phyloP scores from a whole-genome alignment of 2,329 filamentous ascomycete genomes.

The Diatrype stigma region DNA sequence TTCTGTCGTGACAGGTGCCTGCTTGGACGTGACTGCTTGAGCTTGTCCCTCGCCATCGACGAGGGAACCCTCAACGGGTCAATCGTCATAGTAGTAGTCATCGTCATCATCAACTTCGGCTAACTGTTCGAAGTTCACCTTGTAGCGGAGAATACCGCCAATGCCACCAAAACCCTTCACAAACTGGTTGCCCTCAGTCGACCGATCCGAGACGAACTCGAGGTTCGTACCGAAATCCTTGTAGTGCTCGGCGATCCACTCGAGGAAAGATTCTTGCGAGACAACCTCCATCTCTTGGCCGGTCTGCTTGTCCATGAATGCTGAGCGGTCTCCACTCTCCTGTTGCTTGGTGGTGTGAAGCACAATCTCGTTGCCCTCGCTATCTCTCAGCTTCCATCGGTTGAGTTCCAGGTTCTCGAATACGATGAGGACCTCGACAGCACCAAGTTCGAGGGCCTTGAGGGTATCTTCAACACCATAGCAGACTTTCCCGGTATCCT shows the following conservation, averaged over 20 bases:
- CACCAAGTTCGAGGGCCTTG: constrained; percentile 93
- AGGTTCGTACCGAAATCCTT: constrained; percentile 94
- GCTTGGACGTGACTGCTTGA: constrained; percentile 51
- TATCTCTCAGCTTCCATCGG: constrained; percentile 83
- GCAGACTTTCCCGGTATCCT: constrained; percentile 94
- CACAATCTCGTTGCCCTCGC: constrained; percentile 65
- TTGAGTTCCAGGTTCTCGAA: constrained; percentile 97
- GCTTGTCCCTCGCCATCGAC: constrained; percentile 78
- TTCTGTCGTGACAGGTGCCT: constrained; percentile 34
- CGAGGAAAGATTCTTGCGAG: constrained; percentile 87
- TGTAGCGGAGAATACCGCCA: constrained; percentile 94
- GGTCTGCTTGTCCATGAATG: constrained; percentile 93
- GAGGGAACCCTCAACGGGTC: constrained; percentile 64
- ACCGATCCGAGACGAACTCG: constrained; percentile 96
- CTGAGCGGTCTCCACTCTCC: constrained; percentile 68
- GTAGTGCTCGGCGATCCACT: constrained; percentile 98
- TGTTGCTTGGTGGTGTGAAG: constrained; percentile 86
- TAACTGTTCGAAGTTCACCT: constrained; percentile 99
- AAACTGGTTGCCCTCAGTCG: constrained; percentile 98
- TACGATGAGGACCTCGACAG: constrained; percentile 89
- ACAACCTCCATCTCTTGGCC: constrained; percentile 96
- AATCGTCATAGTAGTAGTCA: constrained; percentile 83
- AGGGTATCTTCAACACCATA: constrained; percentile 98
- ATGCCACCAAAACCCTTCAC: constrained; percentile 99
- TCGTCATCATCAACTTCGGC: constrained; percentile 86